Base-by-base conservation (phyloP, 345 rosid genomes). In the Citrus australasica region DNA sequence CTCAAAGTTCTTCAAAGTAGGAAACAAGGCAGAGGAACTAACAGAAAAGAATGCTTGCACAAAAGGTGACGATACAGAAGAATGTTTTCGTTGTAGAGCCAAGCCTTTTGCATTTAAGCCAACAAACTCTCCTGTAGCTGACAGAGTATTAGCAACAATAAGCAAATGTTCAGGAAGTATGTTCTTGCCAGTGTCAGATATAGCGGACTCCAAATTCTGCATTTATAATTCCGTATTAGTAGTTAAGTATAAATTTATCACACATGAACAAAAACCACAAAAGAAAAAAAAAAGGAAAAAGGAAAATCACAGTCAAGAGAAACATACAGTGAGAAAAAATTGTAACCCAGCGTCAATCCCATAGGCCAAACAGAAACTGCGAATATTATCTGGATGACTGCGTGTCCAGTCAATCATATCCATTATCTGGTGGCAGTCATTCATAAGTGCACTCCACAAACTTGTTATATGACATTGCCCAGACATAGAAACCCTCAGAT, bases 21-120 rank as follows among this genome's bases (percentile, higher is more conserved):
- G 70, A 32, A 76, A 32, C 10, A 74, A 61, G 38, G 6, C 5
- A 48, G 4, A 56, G 76, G 38, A 78, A 87, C 96, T 89, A 76
- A 94, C 99, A 68, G 97, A 90, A 83, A 96, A 94, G 89, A 97
- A 91, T 1, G 97, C 98, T 89, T 91, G 98, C 85, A 89, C 84
- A 75, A 96, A 92, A 9, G 98, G 95, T 24, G 98, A 88, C 58
- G 87, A 63, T 1, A 84, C 87, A 48, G 91, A 89, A 51, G 91
- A 89, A 32, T 74, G 83, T 61, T 90, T 91, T 76, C 93, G 86
- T 83, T 90, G 98, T 71, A 74, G 79, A 78, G 87, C 81, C 86
- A 91, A 77, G 59, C 99, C 99, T 84, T 84, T 91, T 1, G 93
- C 83, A 76, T 88, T 92, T 72, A 96, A 83, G 69, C 95, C 88